Evolutionary conservation across 768 basidiomycete species (phyloP), one percentile per base, ranked within the genome.

Genomic region (Terana coerulea): DNA sequence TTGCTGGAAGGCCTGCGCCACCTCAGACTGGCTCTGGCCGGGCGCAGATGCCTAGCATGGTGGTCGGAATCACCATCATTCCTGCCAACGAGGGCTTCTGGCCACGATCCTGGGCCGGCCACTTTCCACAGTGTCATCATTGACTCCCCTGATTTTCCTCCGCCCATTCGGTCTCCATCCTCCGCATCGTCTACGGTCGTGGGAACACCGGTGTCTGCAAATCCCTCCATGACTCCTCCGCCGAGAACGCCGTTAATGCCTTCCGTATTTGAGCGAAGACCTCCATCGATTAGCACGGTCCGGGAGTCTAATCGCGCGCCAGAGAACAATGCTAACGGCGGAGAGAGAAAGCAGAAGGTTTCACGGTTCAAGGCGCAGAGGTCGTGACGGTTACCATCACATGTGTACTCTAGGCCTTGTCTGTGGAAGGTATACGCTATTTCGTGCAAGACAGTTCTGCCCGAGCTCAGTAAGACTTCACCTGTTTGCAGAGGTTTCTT

Each of bases 41-140:
- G 24, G 40, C 40, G 7, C 59, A 58, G 54, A 62, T 61, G 59
- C 63, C 61, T 2, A 51, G 59, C 11, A 61, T 60, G 56, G 56
- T 61, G 28, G 59, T 66, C 4, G 64, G n/a, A 58, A 6, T 65
- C 64, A 15, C 64, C 64, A 5, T 63, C 64, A 5, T 63, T 63
- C 58, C 39, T 28, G 22, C 55, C 59, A 1, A 14, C 40, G 24
- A 6, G 26, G 7, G 4, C 26, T 3, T 7, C 25, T 5, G 11
- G 15, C 11, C 5, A 21, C 15, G 22, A 4, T 10, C 19, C 5
- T 31, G 14, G n/a, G 25, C 46, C 15, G 31, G 17, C n/a, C 9
- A 17, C 44, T 1, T 53, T 53, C 36, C 51, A 37, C 5, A 46
- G 43, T 15, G 45, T 29, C 31, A 44, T 54, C 29, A 28, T 54